Evolutionary conservation across 2,329 filamentous ascomycete genomes (phyloP).

Genomic region (Phialophora tarda): DNA sequence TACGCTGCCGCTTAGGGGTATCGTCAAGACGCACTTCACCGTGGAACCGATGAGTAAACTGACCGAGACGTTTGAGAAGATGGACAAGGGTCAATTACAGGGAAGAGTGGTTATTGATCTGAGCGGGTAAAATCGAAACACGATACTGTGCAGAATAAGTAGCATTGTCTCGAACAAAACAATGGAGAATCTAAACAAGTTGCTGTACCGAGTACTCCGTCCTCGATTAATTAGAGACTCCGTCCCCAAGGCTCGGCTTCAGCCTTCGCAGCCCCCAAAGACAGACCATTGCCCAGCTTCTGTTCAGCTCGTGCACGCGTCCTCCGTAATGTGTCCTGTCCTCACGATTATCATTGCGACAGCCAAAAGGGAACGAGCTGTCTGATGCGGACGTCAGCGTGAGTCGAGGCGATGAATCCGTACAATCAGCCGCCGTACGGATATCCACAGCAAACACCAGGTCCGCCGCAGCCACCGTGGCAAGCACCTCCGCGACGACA

Average conservation of each 20-base stretch:
- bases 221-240: neutral
- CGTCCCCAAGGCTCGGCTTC: neutral
- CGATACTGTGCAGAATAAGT: constrained; percentile 1
- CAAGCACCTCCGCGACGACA: constrained; percentile 36
- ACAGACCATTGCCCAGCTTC: neutral
- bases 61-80: constrained; percentile 54
- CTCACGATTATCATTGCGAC: neutral
- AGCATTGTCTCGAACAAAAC: constrained; percentile 3
- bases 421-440: constrained; percentile 35
- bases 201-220: neutral
- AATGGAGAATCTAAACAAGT: neutral
- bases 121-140: constrained; percentile 24
- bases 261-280: constrained; percentile 2
- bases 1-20: constrained; percentile 43
- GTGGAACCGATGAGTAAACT: constrained; percentile 57
- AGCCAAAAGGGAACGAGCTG: neutral
- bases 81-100: constrained; percentile 52
- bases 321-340: neutral
- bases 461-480: constrained; percentile 39
- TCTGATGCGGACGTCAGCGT: neutral
- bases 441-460: constrained; percentile 36
- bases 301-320: neutral
- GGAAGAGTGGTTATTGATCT: constrained; percentile 58
- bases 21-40: constrained; percentile 54
- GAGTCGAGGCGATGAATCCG: constrained; percentile 26